A percentile compares a stretch with the other conserved stretches of the same genome.
Evolutionary conservation across 805 yeast species (phyloP).

Genomic region (Ogataea degrootiae): DNA sequence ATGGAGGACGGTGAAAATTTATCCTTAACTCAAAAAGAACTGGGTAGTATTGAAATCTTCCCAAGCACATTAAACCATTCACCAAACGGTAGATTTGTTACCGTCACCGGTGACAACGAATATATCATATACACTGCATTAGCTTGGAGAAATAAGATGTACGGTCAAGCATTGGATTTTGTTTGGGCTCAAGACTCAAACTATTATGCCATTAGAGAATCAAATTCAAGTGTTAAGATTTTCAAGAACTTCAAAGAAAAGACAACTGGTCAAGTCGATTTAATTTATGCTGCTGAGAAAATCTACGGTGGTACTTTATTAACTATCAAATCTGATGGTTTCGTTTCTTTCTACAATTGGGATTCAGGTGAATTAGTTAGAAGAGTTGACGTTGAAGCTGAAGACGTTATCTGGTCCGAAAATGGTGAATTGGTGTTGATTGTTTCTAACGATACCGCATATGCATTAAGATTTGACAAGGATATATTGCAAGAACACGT

Average conservation of each 20-base stretch:
- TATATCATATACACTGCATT: constrained; percentile 92
- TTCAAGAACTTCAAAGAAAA: constrained; percentile 84
- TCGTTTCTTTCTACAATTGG: constrained; percentile 92
- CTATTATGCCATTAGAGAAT: constrained; percentile 77
- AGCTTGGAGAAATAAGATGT: constrained; percentile 96
- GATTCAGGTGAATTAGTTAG: constrained; percentile 78
- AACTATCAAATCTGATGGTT: constrained; percentile 79
- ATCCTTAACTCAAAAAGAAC: constrained; percentile 76
- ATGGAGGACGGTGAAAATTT: constrained; percentile 77
- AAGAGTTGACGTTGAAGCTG: constrained; percentile 83
- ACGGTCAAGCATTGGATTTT: constrained; percentile 85
- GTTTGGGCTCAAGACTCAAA: constrained; percentile 94
- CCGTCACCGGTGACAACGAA: constrained; percentile 98
- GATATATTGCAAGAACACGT: constrained; percentile 62
- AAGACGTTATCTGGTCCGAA: constrained; percentile 86
- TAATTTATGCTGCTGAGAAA: constrained; percentile 70
- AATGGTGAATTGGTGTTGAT: constrained; percentile 86
- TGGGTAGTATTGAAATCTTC: constrained; percentile 91
- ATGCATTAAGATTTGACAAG: constrained; percentile 69
- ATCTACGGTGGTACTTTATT: constrained; percentile 86
- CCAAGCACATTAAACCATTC: constrained; percentile 87
- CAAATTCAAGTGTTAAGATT: constrained; percentile 58
- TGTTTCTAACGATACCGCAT: constrained; percentile 65
- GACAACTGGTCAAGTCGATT: constrained; percentile 54
- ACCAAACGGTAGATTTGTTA: constrained; percentile 95